Evolutionary conservation across 176 grass and related monocot species (phyloP), one percentile per base, ranked within the genome.

Genomic region (Typha latifolia): DNA sequence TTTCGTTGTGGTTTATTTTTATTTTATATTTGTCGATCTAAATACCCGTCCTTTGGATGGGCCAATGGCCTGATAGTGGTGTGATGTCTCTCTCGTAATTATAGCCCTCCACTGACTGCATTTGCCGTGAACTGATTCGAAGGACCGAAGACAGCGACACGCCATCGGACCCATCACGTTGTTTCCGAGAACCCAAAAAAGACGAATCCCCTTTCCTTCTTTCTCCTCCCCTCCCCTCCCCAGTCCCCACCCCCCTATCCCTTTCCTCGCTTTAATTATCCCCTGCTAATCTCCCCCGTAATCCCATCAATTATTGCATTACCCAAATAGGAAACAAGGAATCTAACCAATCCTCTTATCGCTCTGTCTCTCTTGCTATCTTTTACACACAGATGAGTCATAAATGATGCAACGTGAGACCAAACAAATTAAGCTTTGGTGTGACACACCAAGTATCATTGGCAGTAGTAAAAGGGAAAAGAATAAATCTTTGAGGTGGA

Each of bases 401-500:
- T 63, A 75, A 81, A 71, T 83, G 85, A 94, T 86, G 86, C 77
- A 94, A 94, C 90, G 76, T 81, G 80, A 89, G 90, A 94, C 79
- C 85, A 78, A 83, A 94, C 85, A 89, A 83, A 89, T 64, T 84
- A 74, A 84, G 82, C 70, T 76, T 72, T 81, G 77, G 81, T 71
- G 80, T 59, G 73, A 71, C 69, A 89, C 72, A 69, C 37, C 68
- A 61, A 73, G 59, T 66, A 72, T 73, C 69, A 80, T 49, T 67
- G 31, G 48, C 37, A 67, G 21, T 59, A 50, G 56, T 37, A 80
- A 73, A 80, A 52, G 50, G 63, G 29, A 62, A 29, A 51, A 61
- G 29, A 72, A 66, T 37, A 68, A 56, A 26, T 49, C 16, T 9
- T 59, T 26, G 18, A 72, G 15, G 34, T 21, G 70, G 70, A 59